Base-by-base conservation (phyloP, 1,284 basidiomycete genomes). In the Meira miltonrushii region DNA sequence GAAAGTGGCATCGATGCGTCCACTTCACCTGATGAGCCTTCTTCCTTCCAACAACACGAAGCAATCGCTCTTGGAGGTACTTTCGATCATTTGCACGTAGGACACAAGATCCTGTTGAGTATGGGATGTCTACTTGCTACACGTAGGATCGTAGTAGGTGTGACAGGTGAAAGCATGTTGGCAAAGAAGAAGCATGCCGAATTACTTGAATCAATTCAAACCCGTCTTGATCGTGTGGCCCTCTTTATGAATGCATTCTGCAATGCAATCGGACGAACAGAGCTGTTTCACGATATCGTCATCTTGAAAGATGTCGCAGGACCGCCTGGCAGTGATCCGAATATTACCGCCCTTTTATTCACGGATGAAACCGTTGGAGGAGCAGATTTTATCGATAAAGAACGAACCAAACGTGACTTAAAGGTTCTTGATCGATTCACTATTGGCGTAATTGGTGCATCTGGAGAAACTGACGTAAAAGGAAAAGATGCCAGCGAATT, bases 31-130 rank as follows among this genome's bases (percentile, higher is more conserved):
- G 5, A 17, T n/a, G 6, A 13, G 7, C 46, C 46, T 12, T 21
- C 46, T 8, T 21, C 13, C 2, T 59, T 63, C 4, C 62, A 61
- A 7, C 57, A 52, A 37, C 52, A 66, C 37, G 49, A 39, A 10
- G 67, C 65, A 8, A 67, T 65, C 2, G 82, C 82, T 73, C 66
- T 87, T 9, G 87, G 87, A 25, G 87, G 87, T 10, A 98, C 94
- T 0, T 98, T 98, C 78, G 94, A 99, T 79, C 95, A 98, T 76
- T 84, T 99, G 15, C 94, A 99, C 77, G 86, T 92, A 1, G 94
- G 94, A 0, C 94, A 99, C 82, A 97, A 97, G 81, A 93, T 98
- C 61, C 84, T 99, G 39, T 84, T 99, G 5, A 90, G 90, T 69
- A 91, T 95, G 85, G 87, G 86, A 8, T 86, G 88, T 1, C 91